Evolutionary conservation across 306 rosid species (phyloP), one percentile per base, ranked within the genome.

Genomic region (Cucumis hystrix): DNA sequence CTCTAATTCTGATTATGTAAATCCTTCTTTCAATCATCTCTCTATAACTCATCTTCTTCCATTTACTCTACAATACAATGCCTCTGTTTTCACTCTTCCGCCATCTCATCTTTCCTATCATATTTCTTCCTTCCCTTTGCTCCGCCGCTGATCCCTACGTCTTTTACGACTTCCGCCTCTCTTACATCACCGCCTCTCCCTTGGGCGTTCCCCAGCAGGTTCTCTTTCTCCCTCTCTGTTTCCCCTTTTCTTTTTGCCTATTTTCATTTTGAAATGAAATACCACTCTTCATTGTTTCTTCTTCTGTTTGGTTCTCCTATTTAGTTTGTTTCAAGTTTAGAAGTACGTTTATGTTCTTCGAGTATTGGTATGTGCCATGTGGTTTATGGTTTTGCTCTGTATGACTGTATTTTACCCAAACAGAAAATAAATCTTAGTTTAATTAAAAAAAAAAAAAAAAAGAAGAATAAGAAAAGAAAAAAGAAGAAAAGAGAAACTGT

Each of bases 161-260:
- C 57, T 87, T 10, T 80, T 72, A n/a, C 51, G 97, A 89, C 3
- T 83, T 93, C 52, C 93, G 52, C 14, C 33, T 91, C 23, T 79
- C 93, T 14, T 91, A 88, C 84, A 79, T 82, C 80, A 88, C 96
- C 9, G 89, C 52, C 71, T 87, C 96, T n/a, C 97, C 97, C 16
- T 89, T 93, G 8, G 96, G 98, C 25, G 84, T 88, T 80, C 84
- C 93, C 60, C 98, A 93, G 79, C 83, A 60, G 97, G 97, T 91
- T 84, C 39, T 65, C 54, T 79, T 8, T 37, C 58, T 69, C 55
- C 45, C 55, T 17, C 55, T 51, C 55, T 28, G 30, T 28, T 28
- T 51, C 40, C 57, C 51, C 41, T 49, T 37, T 13, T 13, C 25
- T 33, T 65, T 51, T 33, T 12, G 39, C 10, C 0, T 69, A 21